Percentiles rank a stretch among this genome's conserved stretches.
Evolutionary conservation across 176 grass and related monocot genomes (phyloP).

Genomic region (Areca catechu): DNA sequence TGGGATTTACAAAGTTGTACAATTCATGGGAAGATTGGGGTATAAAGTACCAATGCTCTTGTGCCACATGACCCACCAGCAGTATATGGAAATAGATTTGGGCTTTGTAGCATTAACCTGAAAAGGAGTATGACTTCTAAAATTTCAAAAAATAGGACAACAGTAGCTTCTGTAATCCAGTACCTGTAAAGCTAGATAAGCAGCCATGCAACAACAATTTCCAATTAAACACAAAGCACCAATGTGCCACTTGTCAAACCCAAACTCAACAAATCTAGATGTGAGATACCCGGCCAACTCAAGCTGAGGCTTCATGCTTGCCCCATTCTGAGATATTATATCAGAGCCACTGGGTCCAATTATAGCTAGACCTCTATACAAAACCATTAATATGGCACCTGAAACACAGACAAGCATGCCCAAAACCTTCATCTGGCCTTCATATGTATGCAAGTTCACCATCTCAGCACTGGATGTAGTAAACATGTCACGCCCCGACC

Average conservation of each 20-base stretch:
- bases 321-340: slow-evolving; percentile 2
- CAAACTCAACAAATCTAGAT: slow-evolving; percentile 9
- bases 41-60: no score
- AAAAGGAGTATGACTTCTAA: no score
- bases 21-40: no score
- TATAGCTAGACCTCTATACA: slow-evolving; percentile 70
- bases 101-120: no score
- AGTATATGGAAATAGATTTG: no score
- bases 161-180: not conserved
- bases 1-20: no score
- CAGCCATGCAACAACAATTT: slow-evolving; percentile 79
- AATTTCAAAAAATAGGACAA: no score
- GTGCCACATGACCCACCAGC: no score
- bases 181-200: slow-evolving; percentile 92
- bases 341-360: slow-evolving; percentile 30
- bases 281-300: slow-evolving; percentile 28
- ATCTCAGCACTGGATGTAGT: slow-evolving; percentile 36
- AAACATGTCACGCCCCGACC: no score
- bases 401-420: slow-evolving; percentile 66
- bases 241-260: slow-evolving; percentile 48
- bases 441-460: slow-evolving; percentile 53
- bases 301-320: slow-evolving; percentile 1
- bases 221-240: slow-evolving; percentile 75
- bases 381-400: slow-evolving; percentile 60
- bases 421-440: slow-evolving; percentile 50